Base-by-base conservation (phyloP, 768 basidiomycete species). In the Clitopilus passeckerianus region DNA sequence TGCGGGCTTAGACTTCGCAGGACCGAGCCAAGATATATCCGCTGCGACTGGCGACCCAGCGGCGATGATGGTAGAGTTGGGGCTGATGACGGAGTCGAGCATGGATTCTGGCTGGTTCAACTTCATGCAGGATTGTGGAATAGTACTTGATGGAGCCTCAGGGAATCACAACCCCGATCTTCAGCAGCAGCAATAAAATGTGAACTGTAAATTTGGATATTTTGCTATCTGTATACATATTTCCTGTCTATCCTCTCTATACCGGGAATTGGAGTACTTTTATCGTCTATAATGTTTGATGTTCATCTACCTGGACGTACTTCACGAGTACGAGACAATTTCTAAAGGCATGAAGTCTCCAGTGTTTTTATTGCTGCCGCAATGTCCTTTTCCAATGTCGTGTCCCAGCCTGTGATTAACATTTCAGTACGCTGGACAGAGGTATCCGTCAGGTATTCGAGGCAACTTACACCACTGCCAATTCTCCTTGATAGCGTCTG, bases 81-180 rank as follows among this genome's bases (percentile, higher is more conserved):
- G 79, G 18, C 61, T 81, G 37, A 73, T 77, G 54, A 74, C 73
- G 34, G 77, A 79, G 60, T 75, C 75, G 43, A 74, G 74, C 23
- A 76, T 79, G 70, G 79, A 82, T 61, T 75, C 77, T 5, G 75
- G 75, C 6, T 82, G 81, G 81, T 59, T 80, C 41, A 74, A 77
- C 8, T 81, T 81, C 61, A 80, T 81, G 70, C 73, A 73, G 34
- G 78, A 81, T 63, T 80, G 76, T 66, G 81, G 81, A 6, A 79
- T 82, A 54, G 75, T 78, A 72, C 77, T 76, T n/a, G 34, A 46
- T 34, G 52, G 34, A 18, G 27, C 27, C 7, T 30, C 27, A 30
- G 27, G 27, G 4, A 30, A 7, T 7, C 27, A 30, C 7, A 3
- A 7, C 3, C 27, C 27, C 7, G 27, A 20, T 34, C 50, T 56